Base-by-base conservation (phyloP, 495 filamentous ascomycete species). In the Aspergillus kassunensis region DNA sequence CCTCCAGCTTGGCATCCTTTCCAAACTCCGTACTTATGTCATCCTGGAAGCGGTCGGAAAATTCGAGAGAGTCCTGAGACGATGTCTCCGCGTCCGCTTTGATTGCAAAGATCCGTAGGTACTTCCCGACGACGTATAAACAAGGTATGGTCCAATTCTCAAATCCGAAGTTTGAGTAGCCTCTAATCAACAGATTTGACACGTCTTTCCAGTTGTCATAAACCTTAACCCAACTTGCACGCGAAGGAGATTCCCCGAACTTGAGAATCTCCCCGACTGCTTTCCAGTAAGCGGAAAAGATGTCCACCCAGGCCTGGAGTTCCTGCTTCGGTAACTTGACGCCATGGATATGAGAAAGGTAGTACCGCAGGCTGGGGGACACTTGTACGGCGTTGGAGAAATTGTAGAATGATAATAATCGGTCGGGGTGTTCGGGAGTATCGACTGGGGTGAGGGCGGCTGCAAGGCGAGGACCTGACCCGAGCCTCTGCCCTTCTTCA, bases 151-250 rank as follows among this genome's bases (percentile, higher is more conserved):
- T 91, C 91, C 91, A 97, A 16, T 86, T 82, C 29, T 86, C 81
- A 59, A 97, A 86, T 4, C 79, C 77, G 11, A 73, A 68, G 46
- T 73, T 82, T 9, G 78, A 80, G 66, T 95, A 96, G 3, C 87
- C 88, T 42, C 85, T 77, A n/a, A 88, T 82, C 25, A 95, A 61
- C 8, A 70, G 64, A 54, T 84, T 84, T 36, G 86, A 71, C 44
- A 95, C 54, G 7, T 90, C 87, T 59, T 87, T 92, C 91, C 92
- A 97, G 7, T 81, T 72, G 36, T 88, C 84, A 64, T 95, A 97
- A 0, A 90, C 87, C 30, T 77, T 81, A 9, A 75, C 72, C 83
- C 88, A 91, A 49, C 84, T 81, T 10, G 77, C 75, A 58, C 80
- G 69, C 1, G 57, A 65, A 48, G 62, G 63, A 9, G 53, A 45